A percentile compares a stretch with the other conserved stretches of the same genome.
phyloP scores from a whole-genome alignment of 441 rosid species.

The Metrosideros polymorpha region DNA sequence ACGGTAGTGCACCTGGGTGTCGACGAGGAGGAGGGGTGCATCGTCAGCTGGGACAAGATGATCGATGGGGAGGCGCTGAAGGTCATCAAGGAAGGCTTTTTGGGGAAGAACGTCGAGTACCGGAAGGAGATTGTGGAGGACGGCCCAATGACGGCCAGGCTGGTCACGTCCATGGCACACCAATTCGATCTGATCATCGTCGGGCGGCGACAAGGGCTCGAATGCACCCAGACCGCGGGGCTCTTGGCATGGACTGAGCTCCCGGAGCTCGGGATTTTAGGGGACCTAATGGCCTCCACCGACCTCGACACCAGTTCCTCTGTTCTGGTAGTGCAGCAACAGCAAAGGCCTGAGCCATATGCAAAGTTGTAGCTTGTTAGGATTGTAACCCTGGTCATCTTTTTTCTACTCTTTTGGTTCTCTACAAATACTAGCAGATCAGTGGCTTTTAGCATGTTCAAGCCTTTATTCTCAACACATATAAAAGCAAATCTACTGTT shows the following conservation, averaged over 20 bases:
- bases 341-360: background rate
- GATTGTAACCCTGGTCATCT: background rate
- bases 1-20: conserved; percentile 6
- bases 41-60: conserved; percentile 8
- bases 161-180: conserved; percentile 6
- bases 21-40: background rate
- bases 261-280: conserved; percentile 34
- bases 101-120: background rate
- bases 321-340: conserved; percentile 9
- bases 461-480: background rate
- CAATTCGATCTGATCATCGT: conserved; percentile 20
- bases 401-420: background rate
- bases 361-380: background rate
- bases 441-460: background rate
- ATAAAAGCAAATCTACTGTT: background rate
- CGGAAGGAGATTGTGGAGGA: conserved; percentile 4
- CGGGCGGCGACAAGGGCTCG: conserved; percentile 16
- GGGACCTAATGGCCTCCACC: conserved; percentile 26
- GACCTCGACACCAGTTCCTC: conserved; percentile 6
- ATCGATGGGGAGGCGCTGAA: conserved; percentile 4
- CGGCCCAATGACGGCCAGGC: conserved; percentile 13
- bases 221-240: background rate
- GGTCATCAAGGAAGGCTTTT: conserved; percentile 1
- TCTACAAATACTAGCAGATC: background rate
- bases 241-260: conserved; percentile 25